Evolutionary conservation across 495 filamentous ascomycete species (phyloP).

Genomic region (Penicillium robsamsonii): DNA sequence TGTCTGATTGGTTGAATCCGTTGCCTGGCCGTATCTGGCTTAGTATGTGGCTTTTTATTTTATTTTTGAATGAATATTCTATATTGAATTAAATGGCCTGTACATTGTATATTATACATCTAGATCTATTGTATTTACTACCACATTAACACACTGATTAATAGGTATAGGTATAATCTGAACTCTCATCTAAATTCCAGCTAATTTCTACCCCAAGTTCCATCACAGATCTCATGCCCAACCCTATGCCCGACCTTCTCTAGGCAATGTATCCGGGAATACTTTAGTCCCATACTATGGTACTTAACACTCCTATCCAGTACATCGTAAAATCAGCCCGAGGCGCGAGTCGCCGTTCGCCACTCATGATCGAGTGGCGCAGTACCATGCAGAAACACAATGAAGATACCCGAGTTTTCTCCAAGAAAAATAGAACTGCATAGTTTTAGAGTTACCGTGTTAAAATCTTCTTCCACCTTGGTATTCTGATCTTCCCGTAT

Average conservation of each 20-base stretch:
- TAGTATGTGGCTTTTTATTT: slow-evolving; percentile 1
- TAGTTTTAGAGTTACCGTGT: slow-evolving; percentile 15
- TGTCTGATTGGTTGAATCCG: slow-evolving; percentile 14
- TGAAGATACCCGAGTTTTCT: slow-evolving; percentile 6
- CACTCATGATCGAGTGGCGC: slow-evolving; percentile 25
- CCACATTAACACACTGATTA: too few relatives aligned
- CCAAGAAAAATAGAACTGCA: neutral
- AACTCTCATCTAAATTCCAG: neutral
- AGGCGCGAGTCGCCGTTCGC: slow-evolving; percentile 6
- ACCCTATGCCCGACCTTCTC: neutral
- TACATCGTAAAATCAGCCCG: neutral
- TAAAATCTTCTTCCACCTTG: neutral
- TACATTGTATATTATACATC: neutral
- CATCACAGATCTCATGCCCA: neutral
- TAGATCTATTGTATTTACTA: neutral
- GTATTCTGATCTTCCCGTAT: neutral
- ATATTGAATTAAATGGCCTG: neutral
- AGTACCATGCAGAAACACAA: slow-evolving; percentile 10
- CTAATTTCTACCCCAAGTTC: neutral
- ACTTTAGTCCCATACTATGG: neutral
- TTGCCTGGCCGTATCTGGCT: neutral
- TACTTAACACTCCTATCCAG: neutral
- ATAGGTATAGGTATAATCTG: too few relatives aligned
- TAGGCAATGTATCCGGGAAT: neutral
- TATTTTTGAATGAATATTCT: neutral